Conservation (phyloP, 805 yeast genomes). For the Wickerhamiella sorbophila region DNA sequence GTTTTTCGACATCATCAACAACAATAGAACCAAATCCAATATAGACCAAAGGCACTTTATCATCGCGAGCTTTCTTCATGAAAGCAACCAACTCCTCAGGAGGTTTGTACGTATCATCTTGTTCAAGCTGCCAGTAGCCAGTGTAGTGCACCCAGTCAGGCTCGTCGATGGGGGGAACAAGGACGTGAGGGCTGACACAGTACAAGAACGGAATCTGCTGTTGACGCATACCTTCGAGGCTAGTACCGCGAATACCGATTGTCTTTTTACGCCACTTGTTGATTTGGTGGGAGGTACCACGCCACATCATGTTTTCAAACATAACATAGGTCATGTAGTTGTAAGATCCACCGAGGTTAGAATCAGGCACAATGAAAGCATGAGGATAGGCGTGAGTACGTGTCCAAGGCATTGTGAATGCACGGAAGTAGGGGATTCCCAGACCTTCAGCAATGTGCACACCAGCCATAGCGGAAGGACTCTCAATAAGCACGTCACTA, state of each 20-base stretch:
- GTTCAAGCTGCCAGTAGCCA: slow-evolving; percentile 87
- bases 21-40: slow-evolving; percentile 95
- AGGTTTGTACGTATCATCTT: slow-evolving; percentile 39
- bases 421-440: slow-evolving; percentile 79
- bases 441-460: slow-evolving; percentile 89
- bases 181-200: slow-evolving; percentile 73
- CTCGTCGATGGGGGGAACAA: slow-evolving; percentile 87
- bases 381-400: slow-evolving; percentile 91
- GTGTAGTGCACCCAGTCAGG: slow-evolving; percentile 93
- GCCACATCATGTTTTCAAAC: slow-evolving; percentile 89
- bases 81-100: slow-evolving; percentile 44
- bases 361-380: slow-evolving; percentile 90
- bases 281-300: slow-evolving; percentile 74
- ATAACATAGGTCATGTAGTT: slow-evolving; percentile 85
- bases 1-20: slow-evolving; percentile 62
- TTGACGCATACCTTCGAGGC: slow-evolving; percentile 56
- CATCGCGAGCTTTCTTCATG: slow-evolving; percentile 43
- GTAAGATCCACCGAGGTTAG: slow-evolving; percentile 82
- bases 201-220: slow-evolving; percentile 75
- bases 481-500: slow-evolving; percentile 73
- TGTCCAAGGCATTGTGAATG: slow-evolving; percentile 98
- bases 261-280: slow-evolving; percentile 73
- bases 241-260: slow-evolving; percentile 53
- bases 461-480: slow-evolving; percentile 96
- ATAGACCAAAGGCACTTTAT: slow-evolving; percentile 61